These are phyloP conservation scores for Trichoderma semiorbis DNA, from an alignment of 2,329 filamentous ascomycete species.

Conservation along the genomic window DNA sequence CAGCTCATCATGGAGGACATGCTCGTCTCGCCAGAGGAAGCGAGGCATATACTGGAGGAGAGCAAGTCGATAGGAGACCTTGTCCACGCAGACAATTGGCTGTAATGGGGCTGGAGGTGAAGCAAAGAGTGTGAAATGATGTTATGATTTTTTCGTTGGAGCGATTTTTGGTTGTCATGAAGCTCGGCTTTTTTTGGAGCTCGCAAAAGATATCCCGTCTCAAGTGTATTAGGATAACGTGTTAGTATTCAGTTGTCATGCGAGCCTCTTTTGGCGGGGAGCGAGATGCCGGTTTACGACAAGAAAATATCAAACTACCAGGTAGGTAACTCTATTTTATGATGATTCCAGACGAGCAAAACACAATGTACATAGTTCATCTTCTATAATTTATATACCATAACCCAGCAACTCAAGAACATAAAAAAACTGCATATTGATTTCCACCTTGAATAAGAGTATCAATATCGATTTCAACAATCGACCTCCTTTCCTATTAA, in stretches of 20 bases:
- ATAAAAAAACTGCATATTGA: background rate
- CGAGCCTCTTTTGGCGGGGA: background rate
- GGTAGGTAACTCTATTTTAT: background rate
- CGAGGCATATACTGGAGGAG: constrained; percentile 57
- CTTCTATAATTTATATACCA: background rate
- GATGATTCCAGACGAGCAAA: background rate
- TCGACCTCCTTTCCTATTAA: background rate
- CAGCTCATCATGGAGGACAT: constrained; percentile 57
- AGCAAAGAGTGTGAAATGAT: background rate
- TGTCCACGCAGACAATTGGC: constrained; percentile 58
- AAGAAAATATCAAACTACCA: background rate
- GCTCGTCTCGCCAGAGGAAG: constrained; percentile 40
- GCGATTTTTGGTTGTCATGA: background rate
- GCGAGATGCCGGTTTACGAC: background rate
- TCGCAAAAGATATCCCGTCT: background rate
- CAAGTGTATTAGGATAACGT: background rate
- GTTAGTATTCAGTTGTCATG: background rate
- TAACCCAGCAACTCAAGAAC: background rate
- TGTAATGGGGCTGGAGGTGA: background rate
- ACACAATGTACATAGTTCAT: background rate
- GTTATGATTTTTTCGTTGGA: background rate
- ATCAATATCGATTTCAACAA: background rate
- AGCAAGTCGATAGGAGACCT: constrained; percentile 66
- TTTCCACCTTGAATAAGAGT: background rate
- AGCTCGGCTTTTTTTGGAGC: background rate